Percentiles rank a stretch among this genome's conserved stretches.
These are phyloP conservation scores for Hypoxylon sp. DNA, from an alignment of 2,329 filamentous ascomycete species.

Conservation along the genomic window DNA sequence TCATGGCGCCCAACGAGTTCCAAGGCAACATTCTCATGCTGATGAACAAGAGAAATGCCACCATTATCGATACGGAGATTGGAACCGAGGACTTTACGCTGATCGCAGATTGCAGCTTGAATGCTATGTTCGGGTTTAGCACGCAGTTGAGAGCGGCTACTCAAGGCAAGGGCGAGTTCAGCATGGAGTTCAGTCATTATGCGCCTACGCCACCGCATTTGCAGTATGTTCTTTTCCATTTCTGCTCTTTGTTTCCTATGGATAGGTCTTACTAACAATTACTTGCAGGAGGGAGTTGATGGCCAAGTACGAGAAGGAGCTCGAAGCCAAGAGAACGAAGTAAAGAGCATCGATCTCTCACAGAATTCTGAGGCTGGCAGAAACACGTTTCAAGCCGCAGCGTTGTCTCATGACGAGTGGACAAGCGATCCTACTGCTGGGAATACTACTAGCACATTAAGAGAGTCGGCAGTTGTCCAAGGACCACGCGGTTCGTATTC, in stretches of 20 bases:
- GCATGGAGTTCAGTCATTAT: conserved; percentile 99
- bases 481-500: background rate
- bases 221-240: conserved; percentile 73
- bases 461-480: background rate
- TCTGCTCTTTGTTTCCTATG: background rate
- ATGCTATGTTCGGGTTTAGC: conserved; percentile 98
- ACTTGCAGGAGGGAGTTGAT: conserved; percentile 67
- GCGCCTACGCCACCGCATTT: conserved; percentile 86
- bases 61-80: conserved; percentile 95
- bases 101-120: conserved; percentile 90
- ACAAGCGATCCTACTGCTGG: background rate
- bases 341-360: conserved; percentile 49
- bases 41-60: conserved; percentile 95
- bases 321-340: conserved; percentile 69
- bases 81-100: conserved; percentile 94
- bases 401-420: background rate
- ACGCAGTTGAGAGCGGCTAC: conserved; percentile 91
- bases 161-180: conserved; percentile 98
- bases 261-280: conserved; percentile 45
- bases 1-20: conserved; percentile 96
- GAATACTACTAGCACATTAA: background rate
- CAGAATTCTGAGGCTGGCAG: background rate
- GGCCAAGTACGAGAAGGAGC: conserved; percentile 70
- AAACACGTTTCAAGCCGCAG: background rate
- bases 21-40: conserved; percentile 95